Percentiles rank a stretch among this genome's conserved stretches.
These are phyloP conservation scores for Bryoerythrophyllum caledonicum DNA, from an alignment of 225 moss, liverwort and hornwort species.

Conservation along the genomic window DNA sequence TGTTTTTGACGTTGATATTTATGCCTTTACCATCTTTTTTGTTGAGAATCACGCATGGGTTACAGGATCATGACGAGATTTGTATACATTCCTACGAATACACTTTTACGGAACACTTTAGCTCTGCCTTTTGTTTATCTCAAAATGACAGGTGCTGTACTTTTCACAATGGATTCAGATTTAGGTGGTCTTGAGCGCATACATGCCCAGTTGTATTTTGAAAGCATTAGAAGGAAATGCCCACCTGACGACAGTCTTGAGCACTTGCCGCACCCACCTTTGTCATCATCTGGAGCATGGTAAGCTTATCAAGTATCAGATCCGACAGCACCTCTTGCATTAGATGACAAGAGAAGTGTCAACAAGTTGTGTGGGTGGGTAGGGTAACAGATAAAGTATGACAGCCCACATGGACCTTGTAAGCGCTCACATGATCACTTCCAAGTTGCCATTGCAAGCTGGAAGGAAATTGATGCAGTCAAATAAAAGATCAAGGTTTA, in stretches of 20 bases:
- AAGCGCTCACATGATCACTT: background rate
- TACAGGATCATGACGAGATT: background rate
- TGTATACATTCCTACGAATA: background rate
- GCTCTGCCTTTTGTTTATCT: background rate
- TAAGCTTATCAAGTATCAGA: background rate
- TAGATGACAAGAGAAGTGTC: background rate
- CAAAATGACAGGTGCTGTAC: background rate
- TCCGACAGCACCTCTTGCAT: background rate
- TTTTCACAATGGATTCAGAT: background rate
- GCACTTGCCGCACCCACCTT: background rate
- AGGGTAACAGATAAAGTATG: background rate
- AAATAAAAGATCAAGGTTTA: background rate
- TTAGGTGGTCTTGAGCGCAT: background rate
- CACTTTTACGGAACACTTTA: background rate
- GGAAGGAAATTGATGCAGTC: background rate
- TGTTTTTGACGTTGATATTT: background rate
- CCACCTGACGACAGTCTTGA: background rate
- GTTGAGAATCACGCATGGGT: background rate
- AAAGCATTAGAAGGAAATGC: background rate
- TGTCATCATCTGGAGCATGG: background rate
- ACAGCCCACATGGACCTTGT: background rate
- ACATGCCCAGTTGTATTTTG: background rate
- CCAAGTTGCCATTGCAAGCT: background rate
- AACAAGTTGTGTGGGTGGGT: background rate
- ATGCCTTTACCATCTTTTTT: background rate